phyloP scores from a whole-genome alignment of 106 monocot species.

The Allium cepa region DNA sequence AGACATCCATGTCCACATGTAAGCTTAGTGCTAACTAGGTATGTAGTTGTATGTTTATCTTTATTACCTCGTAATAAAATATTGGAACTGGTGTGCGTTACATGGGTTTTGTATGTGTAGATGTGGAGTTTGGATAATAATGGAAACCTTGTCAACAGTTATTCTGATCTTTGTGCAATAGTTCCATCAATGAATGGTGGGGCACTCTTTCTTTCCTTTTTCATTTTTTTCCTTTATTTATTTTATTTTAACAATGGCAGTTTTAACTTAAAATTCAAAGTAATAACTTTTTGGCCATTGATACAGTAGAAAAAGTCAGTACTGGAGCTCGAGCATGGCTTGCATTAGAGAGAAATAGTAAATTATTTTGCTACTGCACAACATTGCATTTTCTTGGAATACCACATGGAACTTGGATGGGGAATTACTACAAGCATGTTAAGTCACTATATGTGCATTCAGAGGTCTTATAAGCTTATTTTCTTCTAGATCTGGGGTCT shows the following conservation, averaged over 20 bases:
- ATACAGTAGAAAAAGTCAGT: not conserved
- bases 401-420: too few relatives aligned
- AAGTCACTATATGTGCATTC: too few relatives aligned
- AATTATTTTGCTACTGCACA: not conserved
- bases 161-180: constrained; percentile 51
- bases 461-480: too few relatives aligned
- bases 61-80: too few relatives aligned
- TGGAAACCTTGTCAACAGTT: constrained; percentile 59
- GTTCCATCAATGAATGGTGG: constrained; percentile 26
- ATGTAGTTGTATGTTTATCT: not conserved
- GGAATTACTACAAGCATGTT: too few relatives aligned
- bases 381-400: too few relatives aligned
- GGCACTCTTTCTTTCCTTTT: too few relatives aligned
- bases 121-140: constrained; percentile 55
- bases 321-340: constrained; percentile 59
- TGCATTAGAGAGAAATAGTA: constrained; percentile 78
- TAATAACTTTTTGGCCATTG: not conserved
- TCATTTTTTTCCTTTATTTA: not conserved
- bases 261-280: too few relatives aligned
- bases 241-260: constrained; percentile 1
- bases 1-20: constrained; percentile 33
- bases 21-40: constrained; percentile 61
- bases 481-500: too few relatives aligned
- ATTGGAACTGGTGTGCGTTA: not conserved
- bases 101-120: constrained; percentile 21